phyloP scores from a whole-genome alignment of 306 rosid species.

The Cucumis melo region DNA sequence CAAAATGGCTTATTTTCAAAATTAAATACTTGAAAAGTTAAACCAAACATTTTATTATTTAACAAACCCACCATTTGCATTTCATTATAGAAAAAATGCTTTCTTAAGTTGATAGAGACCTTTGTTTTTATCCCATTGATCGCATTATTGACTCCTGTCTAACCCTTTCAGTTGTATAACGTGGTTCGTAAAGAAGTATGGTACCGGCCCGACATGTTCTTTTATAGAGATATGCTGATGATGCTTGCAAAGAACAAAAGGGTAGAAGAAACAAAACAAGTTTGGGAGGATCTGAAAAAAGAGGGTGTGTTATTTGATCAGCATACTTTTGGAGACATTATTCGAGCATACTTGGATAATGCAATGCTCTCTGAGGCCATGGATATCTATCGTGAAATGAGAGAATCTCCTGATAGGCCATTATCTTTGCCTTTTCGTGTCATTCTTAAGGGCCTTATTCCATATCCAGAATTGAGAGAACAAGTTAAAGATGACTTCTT shows the following conservation, averaged over 20 bases:
- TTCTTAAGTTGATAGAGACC: background rate
- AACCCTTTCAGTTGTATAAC: slow-evolving; percentile 42
- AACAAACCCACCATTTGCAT: background rate
- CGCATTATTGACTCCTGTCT: background rate
- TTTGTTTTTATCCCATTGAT: background rate
- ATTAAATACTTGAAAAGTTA: too few relatives aligned
- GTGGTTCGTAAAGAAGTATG: slow-evolving; percentile 87
- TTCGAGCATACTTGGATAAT: slow-evolving; percentile 54
- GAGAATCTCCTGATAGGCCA: slow-evolving; percentile 72
- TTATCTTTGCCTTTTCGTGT: slow-evolving; percentile 76
- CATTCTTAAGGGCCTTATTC: slow-evolving; percentile 75
- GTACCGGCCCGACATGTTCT: slow-evolving; percentile 95
- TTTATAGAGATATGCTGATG: slow-evolving; percentile 84
- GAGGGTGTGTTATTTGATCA: slow-evolving; percentile 79
- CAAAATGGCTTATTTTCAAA: too few relatives aligned
- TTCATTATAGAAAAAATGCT: background rate
- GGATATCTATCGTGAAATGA: slow-evolving; percentile 72
- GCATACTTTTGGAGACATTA: slow-evolving; percentile 86
- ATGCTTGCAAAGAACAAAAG: slow-evolving; percentile 75
- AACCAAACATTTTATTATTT: background rate
- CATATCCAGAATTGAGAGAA: slow-evolving; percentile 74
- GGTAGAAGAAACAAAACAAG: slow-evolving; percentile 59
- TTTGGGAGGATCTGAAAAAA: slow-evolving; percentile 65
- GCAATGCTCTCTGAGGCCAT: slow-evolving; percentile 63
- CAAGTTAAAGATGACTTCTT: slow-evolving; percentile 66